phyloP scores from a whole-genome alignment of 2,329 filamentous ascomycete species.

The Cladorrhinum sp. region DNA sequence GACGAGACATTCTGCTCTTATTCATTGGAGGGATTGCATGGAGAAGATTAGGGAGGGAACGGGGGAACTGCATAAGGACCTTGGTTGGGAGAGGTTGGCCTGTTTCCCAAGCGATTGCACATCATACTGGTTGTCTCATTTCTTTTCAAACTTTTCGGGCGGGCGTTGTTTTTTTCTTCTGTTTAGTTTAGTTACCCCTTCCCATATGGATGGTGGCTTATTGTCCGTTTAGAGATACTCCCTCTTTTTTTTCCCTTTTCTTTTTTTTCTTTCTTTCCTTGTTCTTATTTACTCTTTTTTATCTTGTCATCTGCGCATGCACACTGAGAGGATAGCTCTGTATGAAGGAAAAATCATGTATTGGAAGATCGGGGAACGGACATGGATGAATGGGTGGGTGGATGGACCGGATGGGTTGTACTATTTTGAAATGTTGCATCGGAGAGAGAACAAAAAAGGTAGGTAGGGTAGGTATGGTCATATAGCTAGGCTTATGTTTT shows the following conservation, averaged over 20 bases:
- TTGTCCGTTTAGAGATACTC: not conserved
- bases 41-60: not conserved
- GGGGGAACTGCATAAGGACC: too few relatives aligned
- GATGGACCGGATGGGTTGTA: not conserved
- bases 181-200: not conserved
- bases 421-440: not conserved
- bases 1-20: too few relatives aligned
- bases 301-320: not conserved
- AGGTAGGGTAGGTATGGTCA: not conserved
- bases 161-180: not conserved
- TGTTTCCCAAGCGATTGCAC: not conserved
- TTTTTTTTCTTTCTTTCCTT: not conserved
- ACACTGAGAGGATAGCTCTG: too few relatives aligned
- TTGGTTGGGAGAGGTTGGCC: not conserved
- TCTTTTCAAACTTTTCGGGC: not conserved
- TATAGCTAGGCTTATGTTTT: not conserved
- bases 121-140: not conserved
- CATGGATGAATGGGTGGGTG: not conserved
- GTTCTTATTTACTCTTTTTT: not conserved
- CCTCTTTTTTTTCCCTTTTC: not conserved
- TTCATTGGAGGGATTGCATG: not conserved
- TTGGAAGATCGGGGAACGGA: too few relatives aligned
- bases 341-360: not conserved
- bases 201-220: not conserved
- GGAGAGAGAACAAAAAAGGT: not conserved